These are phyloP conservation scores for Aspergillus wentii DNA, from an alignment of 495 filamentous ascomycete species.

Conservation along the genomic window DNA sequence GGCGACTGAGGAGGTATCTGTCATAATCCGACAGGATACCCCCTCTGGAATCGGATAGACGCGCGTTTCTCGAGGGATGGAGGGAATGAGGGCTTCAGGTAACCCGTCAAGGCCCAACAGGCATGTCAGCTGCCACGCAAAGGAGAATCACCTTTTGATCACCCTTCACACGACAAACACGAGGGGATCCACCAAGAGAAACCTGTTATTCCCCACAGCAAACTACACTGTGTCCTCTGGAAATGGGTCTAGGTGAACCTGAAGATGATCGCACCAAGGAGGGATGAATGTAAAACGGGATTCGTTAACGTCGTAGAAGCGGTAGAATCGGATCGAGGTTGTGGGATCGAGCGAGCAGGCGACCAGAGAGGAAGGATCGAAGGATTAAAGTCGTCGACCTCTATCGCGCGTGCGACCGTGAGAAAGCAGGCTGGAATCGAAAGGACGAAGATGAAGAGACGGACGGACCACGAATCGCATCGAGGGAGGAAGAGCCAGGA, in stretches of 20 bases:
- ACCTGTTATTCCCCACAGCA: no score
- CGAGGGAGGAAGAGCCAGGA: conserved; percentile 19
- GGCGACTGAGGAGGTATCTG: conserved; percentile 65
- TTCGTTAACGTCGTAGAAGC: not conserved
- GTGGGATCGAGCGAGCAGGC: not conserved
- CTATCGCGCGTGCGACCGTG: conserved; percentile 23
- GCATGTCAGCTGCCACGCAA: conserved; percentile 25
- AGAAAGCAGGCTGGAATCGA: conserved; percentile 15
- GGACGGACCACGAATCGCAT: conserved; percentile 28
- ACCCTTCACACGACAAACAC: no score
- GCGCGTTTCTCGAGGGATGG: not conserved
- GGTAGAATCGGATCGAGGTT: no score
- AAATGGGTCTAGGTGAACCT: no score
- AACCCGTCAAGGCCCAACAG: conserved; percentile 26
- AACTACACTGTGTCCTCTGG: no score
- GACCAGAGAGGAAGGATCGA: conserved; percentile 8
- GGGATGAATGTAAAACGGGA: no score
- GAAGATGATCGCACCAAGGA: not conserved
- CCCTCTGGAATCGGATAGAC: conserved; percentile 41
- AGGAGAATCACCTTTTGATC: conserved; percentile 1
- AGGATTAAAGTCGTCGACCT: conserved; percentile 8
- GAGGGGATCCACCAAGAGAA: no score
- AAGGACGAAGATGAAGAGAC: conserved; percentile 23
- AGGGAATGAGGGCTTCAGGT: conserved; percentile 4
- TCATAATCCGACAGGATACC: conserved; percentile 84